Evolutionary conservation across 257 asterid species (phyloP).

Genomic region (Solanum rostratum): DNA sequence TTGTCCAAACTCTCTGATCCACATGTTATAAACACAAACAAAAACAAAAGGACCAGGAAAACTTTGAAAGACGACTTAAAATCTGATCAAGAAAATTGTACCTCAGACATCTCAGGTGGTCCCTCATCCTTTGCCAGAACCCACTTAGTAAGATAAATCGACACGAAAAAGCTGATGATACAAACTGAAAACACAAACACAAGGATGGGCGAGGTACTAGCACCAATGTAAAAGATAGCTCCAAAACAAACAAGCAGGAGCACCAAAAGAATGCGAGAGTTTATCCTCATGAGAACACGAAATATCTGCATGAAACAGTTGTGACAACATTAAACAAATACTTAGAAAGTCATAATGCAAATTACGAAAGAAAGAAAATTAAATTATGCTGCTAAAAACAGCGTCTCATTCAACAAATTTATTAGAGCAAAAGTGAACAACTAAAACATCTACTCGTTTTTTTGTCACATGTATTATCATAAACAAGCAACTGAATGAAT

Average conservation of each 20-base stretch:
- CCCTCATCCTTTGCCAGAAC: constrained; percentile 97
- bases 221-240: constrained; percentile 77
- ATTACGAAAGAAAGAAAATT: not conserved
- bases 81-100: constrained; percentile 18
- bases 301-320: constrained; percentile 51
- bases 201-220: constrained; percentile 77
- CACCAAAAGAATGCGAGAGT: constrained; percentile 64
- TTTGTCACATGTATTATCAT: not conserved
- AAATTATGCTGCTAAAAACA: not conserved
- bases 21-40: not conserved
- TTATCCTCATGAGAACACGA: constrained; percentile 74
- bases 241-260: constrained; percentile 64
- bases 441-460: not conserved
- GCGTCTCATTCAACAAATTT: not conserved
- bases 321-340: not conserved
- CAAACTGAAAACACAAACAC: constrained; percentile 91
- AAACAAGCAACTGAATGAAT: not conserved
- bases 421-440: not conserved
- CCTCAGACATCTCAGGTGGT: constrained; percentile 98
- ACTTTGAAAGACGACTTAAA: not conserved
- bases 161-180: constrained; percentile 61
- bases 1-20: not conserved
- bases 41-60: not conserved
- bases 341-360: not conserved
- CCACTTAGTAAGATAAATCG: constrained; percentile 87